Evolutionary conservation across 768 basidiomycete species (phyloP).

Genomic region (Mrakia hoshinonis): DNA sequence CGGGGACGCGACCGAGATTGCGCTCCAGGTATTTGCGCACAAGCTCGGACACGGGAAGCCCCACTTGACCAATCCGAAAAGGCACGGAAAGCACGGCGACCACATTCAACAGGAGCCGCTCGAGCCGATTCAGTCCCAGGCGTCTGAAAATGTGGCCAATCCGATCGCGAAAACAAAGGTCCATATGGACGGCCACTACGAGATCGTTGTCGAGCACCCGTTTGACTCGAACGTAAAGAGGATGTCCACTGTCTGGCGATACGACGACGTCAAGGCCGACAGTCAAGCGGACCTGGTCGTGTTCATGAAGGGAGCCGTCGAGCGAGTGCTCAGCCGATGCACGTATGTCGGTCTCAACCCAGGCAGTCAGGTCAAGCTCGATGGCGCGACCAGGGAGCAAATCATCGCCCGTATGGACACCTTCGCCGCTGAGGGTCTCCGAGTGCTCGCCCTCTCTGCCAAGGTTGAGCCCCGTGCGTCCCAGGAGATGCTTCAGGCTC

Average conservation of each 20-base stretch:
- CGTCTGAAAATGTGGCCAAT: conserved; percentile 7
- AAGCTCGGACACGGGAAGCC: conserved; percentile 47
- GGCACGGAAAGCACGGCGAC: background rate
- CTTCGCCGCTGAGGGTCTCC: conserved; percentile 43
- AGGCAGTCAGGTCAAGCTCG: conserved; percentile 33
- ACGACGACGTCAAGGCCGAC: background rate
- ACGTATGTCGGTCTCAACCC: conserved; percentile 34
- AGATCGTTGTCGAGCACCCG: conserved; percentile 44
- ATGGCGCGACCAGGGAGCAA: conserved; percentile 33
- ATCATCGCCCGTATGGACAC: conserved; percentile 35
- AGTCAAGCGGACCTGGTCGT: conserved; percentile 32
- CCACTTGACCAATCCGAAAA: conserved; percentile 37
- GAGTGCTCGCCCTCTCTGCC: conserved; percentile 40
- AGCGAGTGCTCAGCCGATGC: conserved; percentile 50
- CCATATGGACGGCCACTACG: conserved; percentile 36
- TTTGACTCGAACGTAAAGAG: conserved; percentile 52
- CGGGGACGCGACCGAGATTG: conserved; percentile 45
- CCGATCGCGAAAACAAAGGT: conserved; percentile 11
- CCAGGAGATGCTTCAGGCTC: conserved; percentile 36
- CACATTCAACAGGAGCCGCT: too few species aligned
- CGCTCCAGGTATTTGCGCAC: conserved; percentile 42
- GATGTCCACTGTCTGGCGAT: conserved; percentile 39
- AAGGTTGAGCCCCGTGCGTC: conserved; percentile 41
- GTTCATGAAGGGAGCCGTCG: conserved; percentile 44
- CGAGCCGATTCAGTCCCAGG: conserved; percentile 21